Evolutionary conservation across 352 stramenopile genomes (phyloP).

Genomic region (Pythium rishiriense): DNA sequence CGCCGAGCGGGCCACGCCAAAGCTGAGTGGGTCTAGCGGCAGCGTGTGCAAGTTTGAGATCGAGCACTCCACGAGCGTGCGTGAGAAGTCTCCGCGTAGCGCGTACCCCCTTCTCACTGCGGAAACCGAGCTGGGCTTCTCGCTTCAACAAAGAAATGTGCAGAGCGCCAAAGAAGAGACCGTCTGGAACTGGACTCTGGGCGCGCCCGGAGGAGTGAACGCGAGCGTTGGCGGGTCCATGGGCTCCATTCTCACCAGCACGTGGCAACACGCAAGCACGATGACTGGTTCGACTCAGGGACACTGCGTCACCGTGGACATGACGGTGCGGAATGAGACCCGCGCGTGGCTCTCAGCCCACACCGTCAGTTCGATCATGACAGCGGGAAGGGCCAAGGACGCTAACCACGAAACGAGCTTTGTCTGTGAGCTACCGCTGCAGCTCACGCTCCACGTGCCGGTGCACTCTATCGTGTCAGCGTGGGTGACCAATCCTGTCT

Average conservation of each 20-base stretch:
- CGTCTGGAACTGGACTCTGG: neutral
- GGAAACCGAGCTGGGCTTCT: neutral
- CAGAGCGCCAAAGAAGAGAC: neutral
- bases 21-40: neutral
- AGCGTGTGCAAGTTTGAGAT: neutral
- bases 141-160: neutral
- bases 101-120: neutral
- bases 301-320: neutral
- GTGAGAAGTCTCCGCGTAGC: neutral
- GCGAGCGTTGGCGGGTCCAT: neutral
- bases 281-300: neutral
- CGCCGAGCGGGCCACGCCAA: neutral
- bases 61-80: neutral
- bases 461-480: neutral
- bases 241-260: neutral
- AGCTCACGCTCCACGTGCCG: neutral
- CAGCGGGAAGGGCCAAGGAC: too few relatives aligned
- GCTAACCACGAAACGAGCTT: neutral
- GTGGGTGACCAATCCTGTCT: neutral
- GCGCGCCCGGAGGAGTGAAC: neutral
- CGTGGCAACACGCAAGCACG: neutral
- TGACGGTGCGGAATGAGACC: neutral
- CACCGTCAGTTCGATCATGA: neutral
- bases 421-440: neutral
- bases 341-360: neutral